These are phyloP conservation scores for Sclerospora graminicola DNA, from an alignment of 352 stramenopile genomes.

Conservation along the genomic window DNA sequence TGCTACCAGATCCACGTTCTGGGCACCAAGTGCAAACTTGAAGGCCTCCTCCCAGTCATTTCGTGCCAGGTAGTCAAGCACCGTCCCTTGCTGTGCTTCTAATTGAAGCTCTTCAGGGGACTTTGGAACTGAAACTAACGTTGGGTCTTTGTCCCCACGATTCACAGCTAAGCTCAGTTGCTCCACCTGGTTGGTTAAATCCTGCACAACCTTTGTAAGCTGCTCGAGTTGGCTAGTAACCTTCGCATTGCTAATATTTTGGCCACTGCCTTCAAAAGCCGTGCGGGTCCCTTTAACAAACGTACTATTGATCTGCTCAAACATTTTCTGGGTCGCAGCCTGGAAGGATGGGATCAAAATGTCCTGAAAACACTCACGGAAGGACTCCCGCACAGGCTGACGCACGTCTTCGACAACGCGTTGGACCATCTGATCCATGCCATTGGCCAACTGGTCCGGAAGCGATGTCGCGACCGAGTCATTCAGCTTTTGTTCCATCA, in stretches of 20 bases:
- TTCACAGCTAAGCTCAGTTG: slow-evolving; percentile 27
- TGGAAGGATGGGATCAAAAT: slow-evolving; percentile 85
- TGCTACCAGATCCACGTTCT: slow-evolving; percentile 63
- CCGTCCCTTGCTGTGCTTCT: slow-evolving; percentile 43
- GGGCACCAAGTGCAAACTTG: slow-evolving; percentile 65
- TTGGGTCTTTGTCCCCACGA: slow-evolving; percentile 12
- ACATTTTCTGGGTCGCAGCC: slow-evolving; percentile 83
- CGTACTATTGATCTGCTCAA: slow-evolving; percentile 81
- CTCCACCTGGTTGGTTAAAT: slow-evolving; percentile 55
- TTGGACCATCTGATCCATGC: slow-evolving; percentile 64
- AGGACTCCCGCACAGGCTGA: slow-evolving; percentile 71
- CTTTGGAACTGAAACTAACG: slow-evolving; percentile 10
- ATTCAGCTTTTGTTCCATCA: slow-evolving; percentile 67
- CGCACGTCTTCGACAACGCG: slow-evolving; percentile 70
- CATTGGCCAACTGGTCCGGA: slow-evolving; percentile 47
- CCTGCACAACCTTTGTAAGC: slow-evolving; percentile 47
- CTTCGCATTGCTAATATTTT: slow-evolving; percentile 46
- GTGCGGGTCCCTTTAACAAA: slow-evolving; percentile 63
- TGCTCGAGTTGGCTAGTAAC: slow-evolving; percentile 52
- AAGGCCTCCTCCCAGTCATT: slow-evolving; percentile 75
- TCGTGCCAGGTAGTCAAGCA: slow-evolving; percentile 34
- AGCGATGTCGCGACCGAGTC: slow-evolving; percentile 44
- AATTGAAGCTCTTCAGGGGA: slow-evolving; percentile 46
- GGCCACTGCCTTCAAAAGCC: slow-evolving; percentile 47
- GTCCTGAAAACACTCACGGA: slow-evolving; percentile 78